Conservation (phyloP, 2,329 filamentous ascomycete species). For the Neopestalotiopsis rosae region DNA sequence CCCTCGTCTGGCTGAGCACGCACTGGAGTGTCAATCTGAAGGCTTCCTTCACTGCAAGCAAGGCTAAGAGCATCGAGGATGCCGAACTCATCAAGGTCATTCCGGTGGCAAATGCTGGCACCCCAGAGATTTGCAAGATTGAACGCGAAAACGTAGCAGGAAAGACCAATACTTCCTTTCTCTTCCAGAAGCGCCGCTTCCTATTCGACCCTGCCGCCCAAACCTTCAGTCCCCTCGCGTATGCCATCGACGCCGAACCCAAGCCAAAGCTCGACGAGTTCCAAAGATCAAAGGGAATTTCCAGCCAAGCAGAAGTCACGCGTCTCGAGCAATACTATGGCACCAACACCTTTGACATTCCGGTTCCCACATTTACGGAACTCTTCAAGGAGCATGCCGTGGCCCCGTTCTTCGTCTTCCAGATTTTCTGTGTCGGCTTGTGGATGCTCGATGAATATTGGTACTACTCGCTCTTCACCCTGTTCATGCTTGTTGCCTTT, state of each 20-base stretch:
- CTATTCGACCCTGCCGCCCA: slow-evolving; percentile 76
- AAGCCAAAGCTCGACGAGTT: slow-evolving; percentile 80
- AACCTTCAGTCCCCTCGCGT: slow-evolving; percentile 82
- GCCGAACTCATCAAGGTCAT: slow-evolving; percentile 92
- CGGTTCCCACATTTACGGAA: slow-evolving; percentile 93
- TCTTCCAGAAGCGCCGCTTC: slow-evolving; percentile 98
- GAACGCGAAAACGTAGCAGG: slow-evolving; percentile 77
- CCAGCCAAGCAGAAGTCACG: slow-evolving; percentile 75
- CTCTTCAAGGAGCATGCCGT: slow-evolving; percentile 98
- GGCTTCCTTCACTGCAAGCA: slow-evolving; percentile 79
- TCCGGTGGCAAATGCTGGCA: slow-evolving; percentile 86
- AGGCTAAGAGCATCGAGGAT: slow-evolving; percentile 71
- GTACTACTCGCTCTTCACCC: slow-evolving; percentile 99
- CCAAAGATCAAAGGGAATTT: slow-evolving; percentile 80
- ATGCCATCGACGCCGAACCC: slow-evolving; percentile 83
- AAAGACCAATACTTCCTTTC: slow-evolving; percentile 81
- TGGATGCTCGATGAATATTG: slow-evolving; percentile 99
- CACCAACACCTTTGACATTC: slow-evolving; percentile 95
- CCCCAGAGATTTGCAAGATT: slow-evolving; percentile 85
- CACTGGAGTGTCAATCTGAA: slow-evolving; percentile 95
- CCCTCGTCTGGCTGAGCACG: slow-evolving; percentile 91
- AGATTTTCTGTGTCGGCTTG: slow-evolving; percentile 96
- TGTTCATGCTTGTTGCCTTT: slow-evolving; percentile 97
- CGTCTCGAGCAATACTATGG: slow-evolving; percentile 92
- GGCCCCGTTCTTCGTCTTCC: slow-evolving; percentile 98